Base-by-base conservation (phyloP, 1,284 basidiomycete genomes). In the Neotropicomus parvogracilis region DNA sequence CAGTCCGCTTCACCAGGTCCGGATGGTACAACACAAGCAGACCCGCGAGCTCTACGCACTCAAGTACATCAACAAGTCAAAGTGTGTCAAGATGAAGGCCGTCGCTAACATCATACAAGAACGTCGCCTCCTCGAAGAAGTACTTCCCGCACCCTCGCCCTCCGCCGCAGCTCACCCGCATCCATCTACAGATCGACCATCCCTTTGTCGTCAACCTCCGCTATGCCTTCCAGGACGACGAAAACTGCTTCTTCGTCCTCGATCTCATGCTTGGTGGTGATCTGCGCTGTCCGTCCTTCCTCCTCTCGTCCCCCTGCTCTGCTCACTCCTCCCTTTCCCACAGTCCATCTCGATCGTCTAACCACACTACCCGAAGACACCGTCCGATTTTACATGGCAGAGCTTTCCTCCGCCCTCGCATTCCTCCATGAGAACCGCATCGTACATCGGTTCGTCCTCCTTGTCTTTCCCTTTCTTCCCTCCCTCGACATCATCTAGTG, bases 231-330 rank as follows among this genome's bases (percentile, higher is more conserved):
- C 95, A 99, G 68, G 95, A 99, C 66, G 95, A 98, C 64, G 95
- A 98, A 66, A 98, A 99, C 67, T 94, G 95, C 62, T 99, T 99
- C 77, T 98, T 98, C 66, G 95, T 98, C 14, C 72, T 99, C 55
- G 95, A 99, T 71, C 78, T 98, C 48, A 99, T 99, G 95, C 78
- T 99, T 9, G 95, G 95, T 9, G 95, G 95, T 17, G 95, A 98
- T 70, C 74, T 99, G 53, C 80, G 95, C 56, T 99, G 91, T 94
- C 66, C 59, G 88, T 75, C 67, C 62, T 48, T 53, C 33, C 35
- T 36, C 20, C 32, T 43, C 32, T 12, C 66, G 43, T 66, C 37
- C 68, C 59, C 71, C 62, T 31, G 27, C 65, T 26, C 45, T 49
- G 26, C 40, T 54, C 38, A 40, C 27, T 28, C n/a, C 16, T 16